phyloP scores from a whole-genome alignment of 1,139 yeast species.

The Saccharomycopsis hybrid region DNA sequence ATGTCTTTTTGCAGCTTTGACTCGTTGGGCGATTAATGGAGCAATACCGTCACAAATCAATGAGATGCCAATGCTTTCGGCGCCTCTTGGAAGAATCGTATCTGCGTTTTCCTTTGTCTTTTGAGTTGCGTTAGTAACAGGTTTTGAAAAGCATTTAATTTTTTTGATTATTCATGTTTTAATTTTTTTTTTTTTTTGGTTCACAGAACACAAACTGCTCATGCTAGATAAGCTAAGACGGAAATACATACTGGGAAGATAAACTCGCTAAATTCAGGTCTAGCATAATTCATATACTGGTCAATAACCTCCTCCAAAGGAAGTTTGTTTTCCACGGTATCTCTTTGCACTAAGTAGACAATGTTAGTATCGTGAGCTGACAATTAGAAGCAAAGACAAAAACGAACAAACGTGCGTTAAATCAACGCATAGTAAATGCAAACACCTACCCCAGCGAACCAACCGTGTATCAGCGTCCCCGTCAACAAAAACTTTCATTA shows the following conservation, averaged over 20 bases:
- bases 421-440: no score
- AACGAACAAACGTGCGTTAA: no score
- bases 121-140: no score
- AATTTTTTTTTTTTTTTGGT: no score
- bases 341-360: no score
- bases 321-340: conserved; percentile 31
- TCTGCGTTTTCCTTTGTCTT: conserved; percentile 15
- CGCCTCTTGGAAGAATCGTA: conserved; percentile 38
- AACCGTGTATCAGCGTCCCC: conserved; percentile 81
- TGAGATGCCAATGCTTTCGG: conserved; percentile 41
- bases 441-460: conserved; percentile 77
- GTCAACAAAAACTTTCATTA: conserved; percentile 71
- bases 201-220: no score
- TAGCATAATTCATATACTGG: conserved; percentile 55
- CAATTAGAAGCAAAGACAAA: no score
- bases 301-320: conserved; percentile 48
- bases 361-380: no score
- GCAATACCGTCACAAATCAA: conserved; percentile 72
- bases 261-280: conserved; percentile 71
- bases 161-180: no score
- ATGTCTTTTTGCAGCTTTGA: conserved; percentile 19
- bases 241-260: no score
- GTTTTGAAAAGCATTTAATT: no score
- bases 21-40: conserved; percentile 31
- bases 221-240: no score